These are phyloP conservation scores for Aspergillus calidoustus DNA, from an alignment of 2,329 filamentous ascomycete species.

Conservation along the genomic window DNA sequence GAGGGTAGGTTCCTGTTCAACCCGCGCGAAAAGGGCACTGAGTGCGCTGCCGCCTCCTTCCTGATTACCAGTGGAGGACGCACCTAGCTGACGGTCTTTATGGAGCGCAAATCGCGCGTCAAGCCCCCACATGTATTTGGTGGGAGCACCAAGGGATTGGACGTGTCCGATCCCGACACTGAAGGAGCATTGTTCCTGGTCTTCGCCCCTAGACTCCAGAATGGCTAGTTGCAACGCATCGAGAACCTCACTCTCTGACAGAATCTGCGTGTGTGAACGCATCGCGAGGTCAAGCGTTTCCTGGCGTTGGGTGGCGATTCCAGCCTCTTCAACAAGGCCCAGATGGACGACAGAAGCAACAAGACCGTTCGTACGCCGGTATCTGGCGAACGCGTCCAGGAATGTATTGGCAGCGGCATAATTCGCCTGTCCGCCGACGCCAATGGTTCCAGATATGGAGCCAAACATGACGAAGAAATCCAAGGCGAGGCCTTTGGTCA, in stretches of 20 bases:
- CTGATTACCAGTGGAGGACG: no score
- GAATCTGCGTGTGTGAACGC: not conserved
- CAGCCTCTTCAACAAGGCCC: constrained; percentile 27
- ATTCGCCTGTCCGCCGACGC: constrained; percentile 45
- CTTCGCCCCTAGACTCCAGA: no score
- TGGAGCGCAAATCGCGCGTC: no score
- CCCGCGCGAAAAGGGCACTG: no score
- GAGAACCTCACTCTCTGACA: not conserved
- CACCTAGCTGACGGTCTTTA: no score
- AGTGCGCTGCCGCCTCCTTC: no score
- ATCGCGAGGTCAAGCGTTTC: no score
- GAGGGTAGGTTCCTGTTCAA: no score
- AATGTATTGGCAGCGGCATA: constrained; percentile 39
- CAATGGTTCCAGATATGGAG: constrained; percentile 35
- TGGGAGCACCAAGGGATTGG: no score
- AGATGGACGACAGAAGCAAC: constrained; percentile 25
- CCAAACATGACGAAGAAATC: constrained; percentile 26
- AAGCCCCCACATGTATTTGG: no score
- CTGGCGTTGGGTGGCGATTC: constrained; percentile 19
- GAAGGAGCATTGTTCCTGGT: no score
- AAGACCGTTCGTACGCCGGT: constrained; percentile 25
- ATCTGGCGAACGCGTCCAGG: constrained; percentile 29
- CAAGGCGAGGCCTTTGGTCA: not conserved
- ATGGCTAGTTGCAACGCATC: not conserved
- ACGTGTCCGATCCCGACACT: no score